These are phyloP conservation scores for Stygiomarasmius scandens DNA, from an alignment of 1,284 basidiomycete genomes.

Conservation along the genomic window DNA sequence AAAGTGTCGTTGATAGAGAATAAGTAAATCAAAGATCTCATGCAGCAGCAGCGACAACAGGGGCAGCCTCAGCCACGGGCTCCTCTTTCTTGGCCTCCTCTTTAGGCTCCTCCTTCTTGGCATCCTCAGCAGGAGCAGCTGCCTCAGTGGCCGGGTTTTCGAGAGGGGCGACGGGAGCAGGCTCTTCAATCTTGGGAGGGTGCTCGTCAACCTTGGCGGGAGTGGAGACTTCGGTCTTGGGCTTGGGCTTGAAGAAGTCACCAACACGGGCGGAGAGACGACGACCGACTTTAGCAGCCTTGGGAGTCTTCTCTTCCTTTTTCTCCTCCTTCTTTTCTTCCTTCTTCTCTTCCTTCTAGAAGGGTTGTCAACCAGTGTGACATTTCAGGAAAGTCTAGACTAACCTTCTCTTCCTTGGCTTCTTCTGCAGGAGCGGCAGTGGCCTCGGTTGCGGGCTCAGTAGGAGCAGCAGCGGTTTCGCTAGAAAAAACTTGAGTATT, in stretches of 20 bases:
- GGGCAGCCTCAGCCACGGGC: constrained; percentile 31
- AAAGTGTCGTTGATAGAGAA: constrained; percentile 42
- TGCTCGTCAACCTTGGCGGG: constrained; percentile 86
- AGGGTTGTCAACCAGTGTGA: background rate
- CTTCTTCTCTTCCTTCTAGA: constrained; percentile 45
- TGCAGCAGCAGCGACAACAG: constrained; percentile 64
- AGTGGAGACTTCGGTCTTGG: constrained; percentile 65
- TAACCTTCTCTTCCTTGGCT: constrained; percentile 66
- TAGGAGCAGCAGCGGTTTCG: constrained; percentile 39
- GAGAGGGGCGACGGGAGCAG: constrained; percentile 70
- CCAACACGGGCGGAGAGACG: constrained; percentile 77
- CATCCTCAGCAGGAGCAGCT: constrained; percentile 32
- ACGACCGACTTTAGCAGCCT: constrained; percentile 65
- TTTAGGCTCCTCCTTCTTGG: constrained; percentile 25
- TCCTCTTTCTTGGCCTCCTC: constrained; percentile 40
- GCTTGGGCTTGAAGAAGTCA: constrained; percentile 80
- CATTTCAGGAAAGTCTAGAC: constrained; percentile 8
- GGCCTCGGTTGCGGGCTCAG: constrained; percentile 30
- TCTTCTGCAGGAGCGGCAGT: constrained; percentile 38
- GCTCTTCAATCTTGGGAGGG: constrained; percentile 79
- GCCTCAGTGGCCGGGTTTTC: constrained; percentile 67
- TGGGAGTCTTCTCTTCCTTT: constrained; percentile 38
- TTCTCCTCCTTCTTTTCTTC: constrained; percentile 51
- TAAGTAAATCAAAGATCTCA: constrained; percentile 43
- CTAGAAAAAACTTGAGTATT: constrained; percentile 28